Conservation (phyloP, 805 yeast species). For the Brettanomyces nanus region DNA sequence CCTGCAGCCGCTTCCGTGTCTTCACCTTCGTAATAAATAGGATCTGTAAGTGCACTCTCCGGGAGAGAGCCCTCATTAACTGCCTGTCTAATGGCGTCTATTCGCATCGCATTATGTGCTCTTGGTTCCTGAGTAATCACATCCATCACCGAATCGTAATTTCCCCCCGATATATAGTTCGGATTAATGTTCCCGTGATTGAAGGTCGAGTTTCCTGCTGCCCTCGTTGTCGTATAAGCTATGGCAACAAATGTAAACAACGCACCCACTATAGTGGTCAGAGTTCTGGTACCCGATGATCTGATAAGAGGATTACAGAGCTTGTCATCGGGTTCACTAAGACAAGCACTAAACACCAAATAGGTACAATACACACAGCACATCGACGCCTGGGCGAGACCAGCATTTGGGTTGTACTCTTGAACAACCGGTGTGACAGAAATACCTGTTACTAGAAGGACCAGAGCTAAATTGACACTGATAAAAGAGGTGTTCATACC, state of each 20-base stretch:
- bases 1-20: slow-evolving; percentile 33
- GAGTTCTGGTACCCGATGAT: slow-evolving; percentile 82
- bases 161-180: slow-evolving; percentile 15
- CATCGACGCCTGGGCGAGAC: slow-evolving; percentile 94
- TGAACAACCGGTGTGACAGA: slow-evolving; percentile 81
- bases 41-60: slow-evolving; percentile 78
- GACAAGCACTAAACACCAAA: slow-evolving; percentile 82
- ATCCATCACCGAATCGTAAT: slow-evolving; percentile 35
- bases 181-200: slow-evolving; percentile 26
- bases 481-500: slow-evolving; percentile 85
- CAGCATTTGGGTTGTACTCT: slow-evolving; percentile 90
- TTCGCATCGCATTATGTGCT: slow-evolving; percentile 60
- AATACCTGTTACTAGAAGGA: slow-evolving; percentile 54
- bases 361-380: slow-evolving; percentile 91
- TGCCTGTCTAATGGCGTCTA: slow-evolving; percentile 85
- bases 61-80: slow-evolving; percentile 96
- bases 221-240: slow-evolving; percentile 95
- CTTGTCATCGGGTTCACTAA: slow-evolving; percentile 93
- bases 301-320: slow-evolving; percentile 87
- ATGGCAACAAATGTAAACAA: slow-evolving; percentile 89
- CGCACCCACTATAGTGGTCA: slow-evolving; percentile 84
- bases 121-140: slow-evolving; percentile 42
- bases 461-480: slow-evolving; percentile 61
- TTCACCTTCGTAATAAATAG: slow-evolving; percentile 47
- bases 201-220: slow-evolving; percentile 77